Conservation (phyloP, 352 stramenopile genomes). For the Phytophthora macrochlamydospora region DNA sequence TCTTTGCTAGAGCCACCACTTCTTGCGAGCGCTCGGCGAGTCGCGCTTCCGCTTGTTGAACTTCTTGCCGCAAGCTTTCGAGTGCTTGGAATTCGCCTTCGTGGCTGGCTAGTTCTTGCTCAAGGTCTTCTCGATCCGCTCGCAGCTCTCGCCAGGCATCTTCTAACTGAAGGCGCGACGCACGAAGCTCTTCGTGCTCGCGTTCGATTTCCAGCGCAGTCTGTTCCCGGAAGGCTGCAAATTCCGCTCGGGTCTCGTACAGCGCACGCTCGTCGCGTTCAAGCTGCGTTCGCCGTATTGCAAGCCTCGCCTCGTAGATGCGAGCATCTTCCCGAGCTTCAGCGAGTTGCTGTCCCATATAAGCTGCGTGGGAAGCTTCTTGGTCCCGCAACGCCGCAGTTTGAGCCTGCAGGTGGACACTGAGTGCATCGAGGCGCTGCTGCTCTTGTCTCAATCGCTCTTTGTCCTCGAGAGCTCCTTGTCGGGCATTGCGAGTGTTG, state of each 20-base stretch:
- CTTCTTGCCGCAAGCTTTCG: conserved; percentile 23
- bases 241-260: conserved; percentile 53
- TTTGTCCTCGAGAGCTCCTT: conserved; percentile 75
- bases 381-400: conserved; percentile 54
- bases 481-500: conserved; percentile 50
- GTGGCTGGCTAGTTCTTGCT: conserved; percentile 47
- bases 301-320: conserved; percentile 46
- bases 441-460: conserved; percentile 77
- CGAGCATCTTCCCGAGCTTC: conserved; percentile 52
- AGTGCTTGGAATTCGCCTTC: conserved; percentile 54
- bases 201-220: conserved; percentile 40
- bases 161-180: conserved; percentile 37
- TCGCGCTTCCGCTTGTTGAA: conserved; percentile 45
- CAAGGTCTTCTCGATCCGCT: conserved; percentile 45
- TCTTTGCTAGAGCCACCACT: conserved; percentile 28
- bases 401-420: conserved; percentile 74
- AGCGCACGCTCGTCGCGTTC: conserved; percentile 55
- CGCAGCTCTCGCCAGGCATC: conserved; percentile 40
- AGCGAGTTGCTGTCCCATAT: conserved; percentile 49
- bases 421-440: conserved; percentile 58
- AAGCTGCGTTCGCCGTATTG: conserved; percentile 39
- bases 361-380: conserved; percentile 44
- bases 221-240: conserved; percentile 61
- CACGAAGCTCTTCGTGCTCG: conserved; percentile 34
- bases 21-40: conserved; percentile 41